A percentile compares a stretch with the other conserved stretches of the same genome.
phyloP scores from a whole-genome alignment of 305 asterid species.

The Fraxinus sp. region DNA sequence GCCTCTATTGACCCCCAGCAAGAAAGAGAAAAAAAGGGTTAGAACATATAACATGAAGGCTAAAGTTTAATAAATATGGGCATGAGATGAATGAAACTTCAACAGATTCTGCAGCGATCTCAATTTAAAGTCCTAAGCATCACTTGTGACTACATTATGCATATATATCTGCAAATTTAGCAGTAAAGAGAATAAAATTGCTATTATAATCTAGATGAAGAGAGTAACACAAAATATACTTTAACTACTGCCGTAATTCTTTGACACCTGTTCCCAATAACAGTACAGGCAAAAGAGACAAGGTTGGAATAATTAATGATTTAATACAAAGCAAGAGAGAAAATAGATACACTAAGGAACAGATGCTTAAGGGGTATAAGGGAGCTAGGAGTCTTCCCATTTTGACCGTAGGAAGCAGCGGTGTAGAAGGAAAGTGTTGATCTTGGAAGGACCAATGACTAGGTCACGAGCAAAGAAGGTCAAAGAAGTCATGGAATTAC shows the following conservation, averaged over 20 bases:
- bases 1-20: conserved; percentile 62
- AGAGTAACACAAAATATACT: not conserved
- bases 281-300: not conserved
- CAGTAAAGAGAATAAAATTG: not conserved
- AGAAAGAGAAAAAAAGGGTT: conserved; percentile 9
- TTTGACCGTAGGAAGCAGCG: not conserved
- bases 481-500: not conserved
- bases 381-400: not conserved
- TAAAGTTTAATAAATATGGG: not conserved
- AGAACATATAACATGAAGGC: not conserved
- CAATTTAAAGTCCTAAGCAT: not conserved
- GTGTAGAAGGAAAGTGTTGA: not conserved
- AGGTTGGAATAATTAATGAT: not conserved
- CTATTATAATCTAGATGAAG: not conserved
- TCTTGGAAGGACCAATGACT: not conserved
- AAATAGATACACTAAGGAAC: not conserved
- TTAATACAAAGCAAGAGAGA: not conserved
- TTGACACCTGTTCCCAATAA: not conserved
- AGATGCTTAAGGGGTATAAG: not conserved
- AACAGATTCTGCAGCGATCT: not conserved
- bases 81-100: not conserved
- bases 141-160: not conserved
- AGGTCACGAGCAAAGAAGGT: not conserved
- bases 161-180: not conserved
- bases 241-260: not conserved